These are phyloP conservation scores for Acanthochlamys bracteata DNA, from an alignment of 106 monocot genomes.

Conservation along the genomic window DNA sequence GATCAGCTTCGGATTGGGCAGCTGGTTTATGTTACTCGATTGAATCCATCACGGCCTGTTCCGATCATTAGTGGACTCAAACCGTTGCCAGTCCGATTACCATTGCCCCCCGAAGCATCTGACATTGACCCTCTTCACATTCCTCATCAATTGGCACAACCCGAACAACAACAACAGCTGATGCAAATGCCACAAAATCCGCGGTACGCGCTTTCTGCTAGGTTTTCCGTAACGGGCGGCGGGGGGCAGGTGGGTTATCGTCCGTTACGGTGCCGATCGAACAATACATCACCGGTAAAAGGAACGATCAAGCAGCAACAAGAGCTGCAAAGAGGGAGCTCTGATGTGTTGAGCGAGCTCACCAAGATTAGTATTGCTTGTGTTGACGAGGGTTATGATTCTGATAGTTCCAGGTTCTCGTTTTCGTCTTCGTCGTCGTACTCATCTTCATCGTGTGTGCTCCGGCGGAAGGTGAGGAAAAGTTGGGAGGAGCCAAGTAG, in stretches of 20 bases:
- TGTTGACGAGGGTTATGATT: conserved; percentile 31
- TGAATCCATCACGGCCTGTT: conserved; percentile 34
- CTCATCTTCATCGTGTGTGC: conserved; percentile 9
- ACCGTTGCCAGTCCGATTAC: conserved; percentile 27
- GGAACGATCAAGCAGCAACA: conserved; percentile 6
- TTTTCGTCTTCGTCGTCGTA: conserved; percentile 11
- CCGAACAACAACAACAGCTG: too few species aligned
- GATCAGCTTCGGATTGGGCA: conserved; percentile 57
- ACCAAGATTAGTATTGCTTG: conserved; percentile 25
- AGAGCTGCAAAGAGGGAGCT: conserved; percentile 16
- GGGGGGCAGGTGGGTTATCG: too few species aligned
- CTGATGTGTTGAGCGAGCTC: conserved; percentile 26
- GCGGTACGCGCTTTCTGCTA: neutral
- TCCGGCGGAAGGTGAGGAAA: conserved; percentile 25
- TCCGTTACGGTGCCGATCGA: conserved; percentile 2
- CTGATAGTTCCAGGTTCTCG: conserved; percentile 25
- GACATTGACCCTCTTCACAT: conserved; percentile 8
- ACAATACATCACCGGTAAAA: conserved; percentile 15
- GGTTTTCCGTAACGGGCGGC: too few species aligned
- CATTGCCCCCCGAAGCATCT: conserved; percentile 17
- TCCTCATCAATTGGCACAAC: too few species aligned
- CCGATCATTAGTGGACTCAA: conserved; percentile 39
- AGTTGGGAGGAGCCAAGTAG: conserved; percentile 27
- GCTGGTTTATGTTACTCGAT: conserved; percentile 34
- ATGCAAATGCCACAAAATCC: neutral